Evolutionary conservation across 805 yeast species (phyloP).

Genomic region (Saccharomycopsis synnaedendra): DNA sequence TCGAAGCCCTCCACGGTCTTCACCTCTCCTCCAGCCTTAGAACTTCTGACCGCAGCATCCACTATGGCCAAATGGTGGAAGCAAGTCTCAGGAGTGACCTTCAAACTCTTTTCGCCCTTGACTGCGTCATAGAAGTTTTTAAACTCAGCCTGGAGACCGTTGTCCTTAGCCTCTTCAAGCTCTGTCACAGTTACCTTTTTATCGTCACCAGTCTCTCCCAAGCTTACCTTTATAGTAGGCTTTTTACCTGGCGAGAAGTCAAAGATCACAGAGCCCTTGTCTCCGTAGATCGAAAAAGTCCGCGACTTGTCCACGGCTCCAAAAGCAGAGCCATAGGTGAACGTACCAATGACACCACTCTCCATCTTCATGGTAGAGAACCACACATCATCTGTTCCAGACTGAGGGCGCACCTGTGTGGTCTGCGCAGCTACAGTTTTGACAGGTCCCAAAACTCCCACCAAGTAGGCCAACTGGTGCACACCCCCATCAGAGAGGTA

Average conservation of each 20-base stretch:
- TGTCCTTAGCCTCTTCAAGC: constrained; percentile 30
- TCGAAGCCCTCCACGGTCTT: no score
- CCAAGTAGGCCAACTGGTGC: constrained; percentile 81
- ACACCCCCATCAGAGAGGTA: constrained; percentile 93
- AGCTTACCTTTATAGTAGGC: constrained; percentile 25
- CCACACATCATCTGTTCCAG: constrained; percentile 76
- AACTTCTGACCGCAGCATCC: constrained; percentile 73
- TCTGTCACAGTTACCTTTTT: constrained; percentile 21
- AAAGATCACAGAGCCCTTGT: constrained; percentile 60
- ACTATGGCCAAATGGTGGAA: constrained; percentile 90
- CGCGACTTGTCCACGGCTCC: constrained; percentile 70
- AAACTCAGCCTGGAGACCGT: constrained; percentile 47
- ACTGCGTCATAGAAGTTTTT: constrained; percentile 52
- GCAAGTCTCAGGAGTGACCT: constrained; percentile 61
- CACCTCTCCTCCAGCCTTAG: constrained; percentile 34
- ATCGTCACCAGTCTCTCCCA: constrained; percentile 21
- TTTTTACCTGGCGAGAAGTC: constrained; percentile 50
- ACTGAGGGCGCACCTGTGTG: constrained; percentile 59
- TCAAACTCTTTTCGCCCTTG: constrained; percentile 45
- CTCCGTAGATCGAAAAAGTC: constrained; percentile 64
- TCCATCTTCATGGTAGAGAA: constrained; percentile 56
- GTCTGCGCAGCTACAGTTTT: constrained; percentile 65
- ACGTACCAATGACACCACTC: constrained; percentile 66
- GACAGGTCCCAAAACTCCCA: constrained; percentile 70
- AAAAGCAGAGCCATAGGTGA: constrained; percentile 77